These are phyloP conservation scores for Tetrapyrgos nigripes DNA, from an alignment of 1,284 basidiomycete species.

Conservation along the genomic window DNA sequence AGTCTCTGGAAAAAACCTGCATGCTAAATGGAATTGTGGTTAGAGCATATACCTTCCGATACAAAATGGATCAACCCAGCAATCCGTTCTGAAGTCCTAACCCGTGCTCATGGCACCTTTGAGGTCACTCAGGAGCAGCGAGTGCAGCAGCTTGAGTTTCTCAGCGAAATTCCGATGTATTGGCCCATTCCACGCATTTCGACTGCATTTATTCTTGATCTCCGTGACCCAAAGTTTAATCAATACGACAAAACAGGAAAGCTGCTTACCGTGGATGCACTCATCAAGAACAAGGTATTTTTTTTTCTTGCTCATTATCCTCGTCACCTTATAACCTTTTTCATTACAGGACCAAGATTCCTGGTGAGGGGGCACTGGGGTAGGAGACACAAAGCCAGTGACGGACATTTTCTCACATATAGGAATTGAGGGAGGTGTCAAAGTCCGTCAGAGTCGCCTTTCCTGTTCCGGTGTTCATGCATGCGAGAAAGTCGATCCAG, in stretches of 20 bases:
- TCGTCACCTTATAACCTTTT: too few relatives aligned
- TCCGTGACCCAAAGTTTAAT: background rate
- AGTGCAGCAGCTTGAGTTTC: background rate
- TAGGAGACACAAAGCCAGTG: constrained; percentile 11
- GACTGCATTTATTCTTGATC: constrained; percentile 21
- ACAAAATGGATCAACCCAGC: background rate
- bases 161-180: background rate
- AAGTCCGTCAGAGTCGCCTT: constrained; percentile 13
- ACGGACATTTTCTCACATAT: constrained; percentile 6
- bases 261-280: background rate
- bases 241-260: too few relatives aligned
- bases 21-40: too few relatives aligned
- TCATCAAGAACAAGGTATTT: background rate
- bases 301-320: background rate
- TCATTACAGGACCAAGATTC: constrained; percentile 6
- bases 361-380: background rate
- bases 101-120: too few relatives aligned
- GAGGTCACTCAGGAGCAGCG: background rate
- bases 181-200: constrained; percentile 17
- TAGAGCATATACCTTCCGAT: background rate
- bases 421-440: constrained; percentile 1
- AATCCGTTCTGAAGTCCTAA: background rate
- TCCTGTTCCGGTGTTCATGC: constrained; percentile 17
- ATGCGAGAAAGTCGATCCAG: constrained; percentile 11
- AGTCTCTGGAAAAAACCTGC: too few relatives aligned